Percentiles rank a stretch among this genome's conserved stretches.
These are phyloP conservation scores for Aotearoamyces nothofagi DNA, from an alignment of 2,329 filamentous ascomycete genomes.

Conservation along the genomic window DNA sequence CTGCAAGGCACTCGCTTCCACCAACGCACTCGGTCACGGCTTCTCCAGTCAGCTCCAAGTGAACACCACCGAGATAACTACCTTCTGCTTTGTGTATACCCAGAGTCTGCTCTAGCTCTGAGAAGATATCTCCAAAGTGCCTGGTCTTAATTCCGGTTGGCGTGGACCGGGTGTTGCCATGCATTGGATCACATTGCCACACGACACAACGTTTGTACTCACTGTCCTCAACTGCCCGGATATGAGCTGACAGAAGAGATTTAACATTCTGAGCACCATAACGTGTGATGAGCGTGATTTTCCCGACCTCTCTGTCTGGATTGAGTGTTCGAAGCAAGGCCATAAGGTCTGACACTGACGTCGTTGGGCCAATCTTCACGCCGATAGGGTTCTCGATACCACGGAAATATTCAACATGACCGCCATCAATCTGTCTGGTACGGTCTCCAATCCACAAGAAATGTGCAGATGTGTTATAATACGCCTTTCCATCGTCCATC, in stretches of 20 bases:
- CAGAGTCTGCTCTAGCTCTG: constrained; percentile 71
- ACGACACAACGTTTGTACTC: constrained; percentile 55
- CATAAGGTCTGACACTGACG: constrained; percentile 61
- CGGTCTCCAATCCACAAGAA: constrained; percentile 98
- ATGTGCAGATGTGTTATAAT: constrained; percentile 90
- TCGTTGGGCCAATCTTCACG: constrained; percentile 87
- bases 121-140: constrained; percentile 78
- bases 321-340: constrained; percentile 74
- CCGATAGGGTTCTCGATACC: constrained; percentile 93
- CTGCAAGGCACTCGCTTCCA: constrained; percentile 70
- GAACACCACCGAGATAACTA: constrained; percentile 83
- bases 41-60: constrained; percentile 90
- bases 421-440: constrained; percentile 82
- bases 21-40: constrained; percentile 93
- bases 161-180: constrained; percentile 63
- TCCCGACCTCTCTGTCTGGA: constrained; percentile 66
- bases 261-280: constrained; percentile 74
- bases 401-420: constrained; percentile 94
- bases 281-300: constrained; percentile 90
- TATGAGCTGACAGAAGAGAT: constrained; percentile 66
- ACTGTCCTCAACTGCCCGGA: constrained; percentile 72
- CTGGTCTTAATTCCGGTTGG: constrained; percentile 77
- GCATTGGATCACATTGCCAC: constrained; percentile 99
- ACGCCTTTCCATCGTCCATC: constrained; percentile 30
- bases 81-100: constrained; percentile 70